A percentile compares a stretch with the other conserved stretches of the same genome.
These are phyloP conservation scores for Ogataea paraovalis DNA, from an alignment of 805 yeast genomes.

Conservation along the genomic window DNA sequence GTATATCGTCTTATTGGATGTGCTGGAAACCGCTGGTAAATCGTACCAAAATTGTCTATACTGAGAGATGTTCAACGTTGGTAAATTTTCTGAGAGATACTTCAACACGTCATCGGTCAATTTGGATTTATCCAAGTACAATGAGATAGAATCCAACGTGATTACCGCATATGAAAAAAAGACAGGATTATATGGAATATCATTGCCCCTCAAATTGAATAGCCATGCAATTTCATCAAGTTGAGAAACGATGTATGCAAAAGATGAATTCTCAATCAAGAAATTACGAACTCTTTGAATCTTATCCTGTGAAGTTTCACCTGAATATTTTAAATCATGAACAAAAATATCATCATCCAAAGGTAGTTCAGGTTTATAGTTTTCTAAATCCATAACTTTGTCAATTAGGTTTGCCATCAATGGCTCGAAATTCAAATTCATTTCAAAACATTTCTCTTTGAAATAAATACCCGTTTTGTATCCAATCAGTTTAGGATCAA, in stretches of 20 bases:
- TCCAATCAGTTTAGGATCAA: constrained; percentile 75
- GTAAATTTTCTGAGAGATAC: constrained; percentile 22
- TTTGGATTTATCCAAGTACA: constrained; percentile 42
- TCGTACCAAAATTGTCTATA: constrained; percentile 61
- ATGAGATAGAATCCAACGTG: constrained; percentile 31
- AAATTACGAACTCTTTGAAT: constrained; percentile 28
- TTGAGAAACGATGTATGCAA: constrained; percentile 47
- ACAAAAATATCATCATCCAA: constrained; percentile 29
- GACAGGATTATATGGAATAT: constrained; percentile 82
- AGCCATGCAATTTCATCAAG: constrained; percentile 54
- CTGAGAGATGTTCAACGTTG: constrained; percentile 37
- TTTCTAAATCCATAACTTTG: constrained; percentile 54
- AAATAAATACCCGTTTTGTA: constrained; percentile 42
- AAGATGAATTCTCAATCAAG: constrained; percentile 28
- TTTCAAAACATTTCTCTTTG: constrained; percentile 27
- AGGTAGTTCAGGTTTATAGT: constrained; percentile 13
- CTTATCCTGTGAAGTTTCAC: constrained; percentile 37
- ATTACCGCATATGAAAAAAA: constrained; percentile 66
- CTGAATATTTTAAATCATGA: constrained; percentile 38
- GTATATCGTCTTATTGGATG: constrained; percentile 9
- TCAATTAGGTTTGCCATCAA: constrained; percentile 69
- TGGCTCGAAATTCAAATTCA: constrained; percentile 45
- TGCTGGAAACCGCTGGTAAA: constrained; percentile 29
- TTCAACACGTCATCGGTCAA: constrained; percentile 25
- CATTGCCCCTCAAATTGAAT: constrained; percentile 51